Evolutionary conservation across 2,329 filamentous ascomycete species (phyloP).

Genomic region (Xylaria sp.): DNA sequence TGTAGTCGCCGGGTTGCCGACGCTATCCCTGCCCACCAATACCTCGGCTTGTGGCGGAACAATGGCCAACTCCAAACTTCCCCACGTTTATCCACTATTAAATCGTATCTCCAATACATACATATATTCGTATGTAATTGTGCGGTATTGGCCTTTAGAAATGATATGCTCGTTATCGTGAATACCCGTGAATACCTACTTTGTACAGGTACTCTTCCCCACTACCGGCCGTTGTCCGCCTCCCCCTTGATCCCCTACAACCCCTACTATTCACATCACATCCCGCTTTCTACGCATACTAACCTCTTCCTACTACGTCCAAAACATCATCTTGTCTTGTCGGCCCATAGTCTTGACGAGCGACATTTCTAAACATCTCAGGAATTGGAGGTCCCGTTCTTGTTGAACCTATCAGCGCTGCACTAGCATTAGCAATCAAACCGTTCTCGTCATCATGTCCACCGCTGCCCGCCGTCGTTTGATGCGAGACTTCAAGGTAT

Average conservation of each 20-base stretch:
- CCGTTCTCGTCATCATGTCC: constrained; percentile 70
- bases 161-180: neutral
- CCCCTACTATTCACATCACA: constrained; percentile 9
- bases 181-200: neutral
- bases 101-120: neutral
- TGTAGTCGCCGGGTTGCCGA: constrained; percentile 19
- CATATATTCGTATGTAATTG: constrained; percentile 12
- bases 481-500: constrained; percentile 99
- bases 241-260: constrained; percentile 21
- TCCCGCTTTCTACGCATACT: constrained; percentile 13
- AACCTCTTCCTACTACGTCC: constrained; percentile 2
- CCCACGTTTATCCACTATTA: neutral
- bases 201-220: neutral
- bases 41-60: constrained; percentile 44
- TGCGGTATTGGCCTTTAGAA: neutral
- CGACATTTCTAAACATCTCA: neutral
- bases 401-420: neutral
- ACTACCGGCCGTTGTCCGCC: neutral
- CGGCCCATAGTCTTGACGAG: neutral
- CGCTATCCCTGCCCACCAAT: constrained; percentile 28
- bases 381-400: neutral
- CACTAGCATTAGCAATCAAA: constrained; percentile 3
- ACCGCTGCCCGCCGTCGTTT: constrained; percentile 93
- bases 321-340: constrained; percentile 1
- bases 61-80: constrained; percentile 1